These are phyloP conservation scores for Trichoderma sp. DNA, from an alignment of 2,329 filamentous ascomycete genomes.

Conservation along the genomic window DNA sequence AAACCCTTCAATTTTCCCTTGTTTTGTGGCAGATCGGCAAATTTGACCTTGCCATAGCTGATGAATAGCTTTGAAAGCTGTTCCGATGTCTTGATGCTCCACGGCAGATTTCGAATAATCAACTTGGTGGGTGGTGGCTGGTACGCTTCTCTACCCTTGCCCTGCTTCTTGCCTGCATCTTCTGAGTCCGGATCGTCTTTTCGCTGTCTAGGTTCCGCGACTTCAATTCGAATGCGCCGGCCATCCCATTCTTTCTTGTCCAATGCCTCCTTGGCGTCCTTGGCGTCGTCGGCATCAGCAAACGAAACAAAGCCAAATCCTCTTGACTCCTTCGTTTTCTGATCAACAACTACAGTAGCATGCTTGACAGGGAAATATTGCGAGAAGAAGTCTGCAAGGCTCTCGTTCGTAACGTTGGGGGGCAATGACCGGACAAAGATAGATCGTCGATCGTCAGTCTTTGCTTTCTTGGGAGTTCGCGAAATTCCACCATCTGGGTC, in stretches of 20 bases:
- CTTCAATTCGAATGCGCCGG: constrained; percentile 77
- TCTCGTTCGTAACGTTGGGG: constrained; percentile 72
- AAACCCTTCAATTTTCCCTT: constrained; percentile 79
- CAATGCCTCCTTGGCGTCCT: constrained; percentile 75
- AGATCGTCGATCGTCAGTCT: constrained; percentile 62
- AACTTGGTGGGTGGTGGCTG: constrained; percentile 70
- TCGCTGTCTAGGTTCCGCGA: constrained; percentile 82
- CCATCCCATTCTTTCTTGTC: constrained; percentile 76
- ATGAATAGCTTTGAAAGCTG: constrained; percentile 77
- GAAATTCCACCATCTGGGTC: constrained; percentile 33
- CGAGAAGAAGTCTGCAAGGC: constrained; percentile 85
- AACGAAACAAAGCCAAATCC: constrained; percentile 98
- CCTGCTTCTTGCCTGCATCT: constrained; percentile 44
- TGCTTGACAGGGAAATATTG: constrained; percentile 94
- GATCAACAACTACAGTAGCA: constrained; percentile 86
- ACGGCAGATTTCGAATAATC: constrained; percentile 91
- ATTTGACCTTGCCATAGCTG: constrained; percentile 89
- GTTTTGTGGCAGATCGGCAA: constrained; percentile 76
- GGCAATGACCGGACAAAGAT: constrained; percentile 91
- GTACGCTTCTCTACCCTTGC: constrained; percentile 50
- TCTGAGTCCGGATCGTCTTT: constrained; percentile 47
- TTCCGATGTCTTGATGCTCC: constrained; percentile 86
- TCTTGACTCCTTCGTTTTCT: constrained; percentile 79
- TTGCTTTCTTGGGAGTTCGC: constrained; percentile 51
- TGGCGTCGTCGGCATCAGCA: constrained; percentile 86